A percentile compares a stretch with the other conserved stretches of the same genome.
Conservation (phyloP, 208 protist species). For the Porcisia deanei region DNA sequence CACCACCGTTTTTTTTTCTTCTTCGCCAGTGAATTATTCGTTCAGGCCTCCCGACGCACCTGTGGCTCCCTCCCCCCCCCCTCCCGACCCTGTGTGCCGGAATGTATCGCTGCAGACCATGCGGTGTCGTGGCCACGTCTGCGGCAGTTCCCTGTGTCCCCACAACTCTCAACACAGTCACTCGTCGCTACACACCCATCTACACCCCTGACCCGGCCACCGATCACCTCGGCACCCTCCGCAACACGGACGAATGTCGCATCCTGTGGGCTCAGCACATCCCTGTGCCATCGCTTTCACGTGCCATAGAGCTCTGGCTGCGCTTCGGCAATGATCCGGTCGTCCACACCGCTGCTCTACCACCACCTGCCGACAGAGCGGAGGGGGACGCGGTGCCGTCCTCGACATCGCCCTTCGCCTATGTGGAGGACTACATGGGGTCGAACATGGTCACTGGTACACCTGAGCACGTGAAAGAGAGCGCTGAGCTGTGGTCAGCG, state of each 20-base stretch:
- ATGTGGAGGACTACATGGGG: slow-evolving; percentile 88
- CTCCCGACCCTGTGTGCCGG: not conserved
- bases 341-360: slow-evolving; percentile 50
- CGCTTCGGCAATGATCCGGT: slow-evolving; percentile 91
- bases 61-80: not conserved
- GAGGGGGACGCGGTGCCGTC: not conserved
- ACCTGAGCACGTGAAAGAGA: slow-evolving; percentile 56
- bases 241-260: slow-evolving; percentile 56
- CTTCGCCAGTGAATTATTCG: not conserved
- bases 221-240: slow-evolving; percentile 48
- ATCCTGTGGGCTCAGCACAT: slow-evolving; percentile 55
- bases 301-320: slow-evolving; percentile 65
- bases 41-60: not conserved
- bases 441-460: slow-evolving; percentile 71
- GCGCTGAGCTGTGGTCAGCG: slow-evolving; percentile 59
- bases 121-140: slow-evolving; percentile 7
- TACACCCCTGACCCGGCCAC: slow-evolving; percentile 43
- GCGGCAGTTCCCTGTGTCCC: not conserved
- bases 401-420: slow-evolving; percentile 66
- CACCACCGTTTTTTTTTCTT: not conserved
- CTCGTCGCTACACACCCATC: slow-evolving; percentile 80
- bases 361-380: not conserved
- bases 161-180: not conserved
- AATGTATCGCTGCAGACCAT: slow-evolving; percentile 12
- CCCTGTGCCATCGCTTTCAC: slow-evolving; percentile 42